phyloP scores from a whole-genome alignment of 257 asterid genomes.

The Echites panduratus region DNA sequence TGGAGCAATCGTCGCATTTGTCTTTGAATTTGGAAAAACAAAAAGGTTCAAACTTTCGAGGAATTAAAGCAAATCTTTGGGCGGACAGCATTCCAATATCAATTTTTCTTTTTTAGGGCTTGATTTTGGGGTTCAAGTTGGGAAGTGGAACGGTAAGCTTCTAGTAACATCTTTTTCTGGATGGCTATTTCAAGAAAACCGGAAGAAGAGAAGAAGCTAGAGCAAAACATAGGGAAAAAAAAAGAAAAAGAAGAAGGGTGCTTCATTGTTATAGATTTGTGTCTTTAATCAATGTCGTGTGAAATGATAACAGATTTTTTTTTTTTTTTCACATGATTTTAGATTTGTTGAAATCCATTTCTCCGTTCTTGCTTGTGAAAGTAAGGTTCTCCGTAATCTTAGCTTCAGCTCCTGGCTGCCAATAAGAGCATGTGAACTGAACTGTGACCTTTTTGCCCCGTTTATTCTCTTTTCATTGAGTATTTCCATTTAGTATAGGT shows the following conservation, averaged over 20 bases:
- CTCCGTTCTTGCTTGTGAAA: background rate
- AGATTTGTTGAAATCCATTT: background rate
- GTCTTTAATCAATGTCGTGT: background rate
- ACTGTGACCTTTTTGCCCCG: background rate
- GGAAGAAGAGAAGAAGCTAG: background rate
- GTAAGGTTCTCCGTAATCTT: background rate
- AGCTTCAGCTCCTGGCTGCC: background rate
- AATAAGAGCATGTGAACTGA: background rate
- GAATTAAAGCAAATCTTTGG: background rate
- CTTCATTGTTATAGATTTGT: background rate
- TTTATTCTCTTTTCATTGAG: background rate
- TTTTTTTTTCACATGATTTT: background rate
- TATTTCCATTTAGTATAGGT: background rate
- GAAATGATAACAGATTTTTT: background rate
- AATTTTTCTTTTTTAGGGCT: background rate
- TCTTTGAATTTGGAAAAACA: background rate
- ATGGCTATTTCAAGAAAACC: background rate
- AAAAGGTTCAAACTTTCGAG: background rate
- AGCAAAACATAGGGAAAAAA: background rate
- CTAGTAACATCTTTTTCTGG: background rate
- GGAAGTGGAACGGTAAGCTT: background rate
- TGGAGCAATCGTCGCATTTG: background rate
- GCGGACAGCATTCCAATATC: background rate
- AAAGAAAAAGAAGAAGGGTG: background rate
- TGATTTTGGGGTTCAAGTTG: background rate